Conservation (phyloP, 805 yeast species). For the Candida chauliodis region DNA sequence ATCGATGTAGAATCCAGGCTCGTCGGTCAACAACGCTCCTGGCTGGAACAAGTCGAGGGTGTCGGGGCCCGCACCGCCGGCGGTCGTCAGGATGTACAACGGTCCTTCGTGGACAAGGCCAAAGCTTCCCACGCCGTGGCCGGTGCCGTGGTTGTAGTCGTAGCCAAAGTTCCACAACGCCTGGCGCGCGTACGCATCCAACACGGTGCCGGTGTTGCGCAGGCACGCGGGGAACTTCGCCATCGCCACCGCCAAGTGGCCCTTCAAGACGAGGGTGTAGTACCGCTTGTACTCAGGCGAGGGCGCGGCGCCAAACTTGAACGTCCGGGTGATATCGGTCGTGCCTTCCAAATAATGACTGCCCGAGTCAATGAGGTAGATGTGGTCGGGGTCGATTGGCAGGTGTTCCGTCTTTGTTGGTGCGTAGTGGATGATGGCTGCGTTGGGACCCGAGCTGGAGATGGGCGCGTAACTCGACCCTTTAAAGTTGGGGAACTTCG, state of each 20-base stretch:
- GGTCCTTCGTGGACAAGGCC: constrained; percentile 96
- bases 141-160: constrained; percentile 92
- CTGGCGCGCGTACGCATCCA: constrained; percentile 82
- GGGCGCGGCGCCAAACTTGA: constrained; percentile 51
- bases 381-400: constrained; percentile 59
- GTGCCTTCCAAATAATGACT: constrained; percentile 93
- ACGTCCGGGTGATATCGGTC: constrained; percentile 90
- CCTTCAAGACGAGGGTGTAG: constrained; percentile 85
- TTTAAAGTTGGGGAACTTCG: constrained; percentile 50
- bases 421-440: constrained; percentile 72
- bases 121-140: constrained; percentile 94
- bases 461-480: constrained; percentile 77
- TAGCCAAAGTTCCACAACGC: constrained; percentile 78
- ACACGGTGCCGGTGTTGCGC: constrained; percentile 67
- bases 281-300: constrained; percentile 60
- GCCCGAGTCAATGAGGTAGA: constrained; percentile 85
- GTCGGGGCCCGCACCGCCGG: constrained; percentile 46
- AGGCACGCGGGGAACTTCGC: constrained; percentile 67
- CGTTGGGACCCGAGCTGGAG: constrained; percentile 71
- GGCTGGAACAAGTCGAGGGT: constrained; percentile 34
- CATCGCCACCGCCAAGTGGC: constrained; percentile 82
- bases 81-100: constrained; percentile 65
- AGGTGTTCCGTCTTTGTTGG: constrained; percentile 60
- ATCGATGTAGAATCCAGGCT: constrained; percentile 91
- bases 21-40: constrained; percentile 84